Evolutionary conservation across 2,329 filamentous ascomycete species (phyloP), one percentile per base, ranked within the genome.

Genomic region (Macrophomina tecta): DNA sequence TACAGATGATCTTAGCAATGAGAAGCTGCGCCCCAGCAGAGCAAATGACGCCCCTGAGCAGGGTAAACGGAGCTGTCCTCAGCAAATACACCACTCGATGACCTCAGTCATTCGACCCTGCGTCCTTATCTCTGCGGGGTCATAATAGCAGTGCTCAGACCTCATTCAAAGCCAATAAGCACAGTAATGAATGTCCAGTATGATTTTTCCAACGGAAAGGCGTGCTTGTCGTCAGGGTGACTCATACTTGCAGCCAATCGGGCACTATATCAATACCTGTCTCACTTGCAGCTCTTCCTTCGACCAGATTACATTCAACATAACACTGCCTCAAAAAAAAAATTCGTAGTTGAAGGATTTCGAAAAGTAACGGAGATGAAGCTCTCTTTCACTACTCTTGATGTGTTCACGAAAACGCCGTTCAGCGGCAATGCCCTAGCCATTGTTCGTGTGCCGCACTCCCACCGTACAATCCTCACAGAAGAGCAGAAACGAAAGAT

Each of bases 341-440:
- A 38, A 38, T 18, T 18, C 18, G 1, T 18, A 18, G 36, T 12
- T 38, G 11, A 23, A 23, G 23, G 23, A 23, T 23, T 2, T 23
- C 23, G 36, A 38, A 38, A 38, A 12, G 11, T 8, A 38, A 38
- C 6, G 36, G 11, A 30, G 12, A 62, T 49, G 32, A 65, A 46
- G 52, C 75, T 78, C 53, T 70, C 75, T 16, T 80, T 76, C 68
- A 72, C 74, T 2, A 83, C 80, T 12, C 69, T 82, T 38, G 76
- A 82, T 68, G 83, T 86, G 64, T 86, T 86, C 75, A 85, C 83
- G 5, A 71, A 74, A 3, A 78, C 75, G 18, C 77, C 75, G 40
- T 86, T 82, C 72, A 68, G 72, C 34, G 85, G 85, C 48, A 87
- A 88, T 68, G 85, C 83, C 3, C 77, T 88, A 1, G 85, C 82